These are phyloP conservation scores for Kokia cookei DNA, from an alignment of 441 rosid genomes.

Conservation along the genomic window DNA sequence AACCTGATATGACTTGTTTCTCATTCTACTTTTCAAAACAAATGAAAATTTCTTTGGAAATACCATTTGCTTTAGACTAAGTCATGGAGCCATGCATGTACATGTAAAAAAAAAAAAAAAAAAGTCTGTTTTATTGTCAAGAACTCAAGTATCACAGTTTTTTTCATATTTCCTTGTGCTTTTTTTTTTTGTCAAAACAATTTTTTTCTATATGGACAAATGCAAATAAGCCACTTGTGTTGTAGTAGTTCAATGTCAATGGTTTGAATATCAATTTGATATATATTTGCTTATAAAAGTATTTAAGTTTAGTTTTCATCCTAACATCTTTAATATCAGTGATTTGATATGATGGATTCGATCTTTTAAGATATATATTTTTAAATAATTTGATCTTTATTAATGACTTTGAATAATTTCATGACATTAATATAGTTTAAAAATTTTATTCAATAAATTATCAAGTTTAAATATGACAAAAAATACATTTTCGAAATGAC, in stretches of 20 bases:
- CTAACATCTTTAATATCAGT: too few relatives aligned
- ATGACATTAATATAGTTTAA: too few relatives aligned
- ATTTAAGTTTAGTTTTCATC: too few relatives aligned
- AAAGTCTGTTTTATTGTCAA: not conserved
- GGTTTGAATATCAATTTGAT: not conserved
- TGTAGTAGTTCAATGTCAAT: too few relatives aligned
- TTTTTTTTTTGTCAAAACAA: not conserved
- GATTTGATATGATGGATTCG: too few relatives aligned
- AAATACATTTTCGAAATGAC: too few relatives aligned
- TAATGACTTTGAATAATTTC: too few relatives aligned
- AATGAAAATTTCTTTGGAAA: not conserved
- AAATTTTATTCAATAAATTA: too few relatives aligned
- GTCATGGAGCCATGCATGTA: not conserved
- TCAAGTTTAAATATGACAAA: too few relatives aligned
- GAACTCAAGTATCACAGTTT: not conserved
- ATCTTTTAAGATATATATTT: too few relatives aligned
- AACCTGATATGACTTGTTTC: not conserved
- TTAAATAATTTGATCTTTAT: too few relatives aligned
- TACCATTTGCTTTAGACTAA: not conserved
- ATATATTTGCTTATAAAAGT: not conserved
- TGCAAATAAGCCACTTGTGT: not conserved
- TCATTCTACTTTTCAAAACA: not conserved
- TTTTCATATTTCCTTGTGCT: not conserved
- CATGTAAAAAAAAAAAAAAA: not conserved
- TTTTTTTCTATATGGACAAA: not conserved